Evolutionary conservation across 257 asterid species (phyloP).

Genomic region (Capsicum chinense): DNA sequence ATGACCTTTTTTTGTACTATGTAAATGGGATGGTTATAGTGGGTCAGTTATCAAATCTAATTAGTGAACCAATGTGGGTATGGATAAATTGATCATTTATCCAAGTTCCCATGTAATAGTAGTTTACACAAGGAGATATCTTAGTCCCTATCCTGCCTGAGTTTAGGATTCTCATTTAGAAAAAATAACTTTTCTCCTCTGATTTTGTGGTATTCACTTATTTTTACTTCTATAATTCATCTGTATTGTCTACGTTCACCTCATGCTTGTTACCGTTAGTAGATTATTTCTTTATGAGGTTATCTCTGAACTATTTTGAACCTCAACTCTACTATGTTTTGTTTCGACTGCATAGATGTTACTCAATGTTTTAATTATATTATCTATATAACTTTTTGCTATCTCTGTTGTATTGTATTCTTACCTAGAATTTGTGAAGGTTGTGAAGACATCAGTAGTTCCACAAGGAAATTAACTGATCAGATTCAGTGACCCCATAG

Average conservation of each 20-base stretch:
- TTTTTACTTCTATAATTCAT: conserved; percentile 13
- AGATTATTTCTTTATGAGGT: not conserved
- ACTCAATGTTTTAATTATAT: conserved; percentile 18
- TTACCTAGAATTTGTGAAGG: conserved; percentile 40
- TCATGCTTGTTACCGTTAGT: not conserved
- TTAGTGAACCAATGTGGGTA: not conserved
- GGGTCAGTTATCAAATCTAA: conserved; percentile 16
- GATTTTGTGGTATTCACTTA: not conserved
- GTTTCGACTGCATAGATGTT: not conserved
- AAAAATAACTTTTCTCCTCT: not conserved
- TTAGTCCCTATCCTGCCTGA: conserved; percentile 5
- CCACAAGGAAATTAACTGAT: conserved; percentile 73
- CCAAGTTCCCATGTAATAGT: not conserved
- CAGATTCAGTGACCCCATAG: conserved; percentile 95
- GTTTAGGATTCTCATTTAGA: not conserved
- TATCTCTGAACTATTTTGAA: conserved; percentile 19
- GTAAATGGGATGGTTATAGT: not conserved
- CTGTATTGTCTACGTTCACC: not conserved
- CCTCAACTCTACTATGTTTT: not conserved
- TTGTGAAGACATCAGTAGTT: conserved; percentile 56
- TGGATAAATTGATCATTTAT: not conserved
- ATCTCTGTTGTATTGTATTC: not conserved
- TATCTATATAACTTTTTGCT: conserved; percentile 3
- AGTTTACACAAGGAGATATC: conserved; percentile 18
- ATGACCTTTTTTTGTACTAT: not conserved